phyloP scores from a whole-genome alignment of 208 protist genomes.

The Herpetomonas muscarum region DNA sequence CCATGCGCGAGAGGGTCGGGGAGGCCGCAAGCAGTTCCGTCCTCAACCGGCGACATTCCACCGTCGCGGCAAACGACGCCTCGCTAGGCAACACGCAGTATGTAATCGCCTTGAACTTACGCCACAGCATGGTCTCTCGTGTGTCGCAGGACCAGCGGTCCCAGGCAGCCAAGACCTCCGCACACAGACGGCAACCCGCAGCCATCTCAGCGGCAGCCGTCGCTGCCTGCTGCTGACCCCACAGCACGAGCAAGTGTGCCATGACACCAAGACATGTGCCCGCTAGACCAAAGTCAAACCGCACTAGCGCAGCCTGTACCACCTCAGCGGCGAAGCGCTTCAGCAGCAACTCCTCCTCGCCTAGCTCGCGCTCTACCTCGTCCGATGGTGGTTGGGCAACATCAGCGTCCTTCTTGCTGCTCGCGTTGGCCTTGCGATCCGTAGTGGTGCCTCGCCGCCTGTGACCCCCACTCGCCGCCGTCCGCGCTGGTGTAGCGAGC shows the following conservation, averaged over 20 bases:
- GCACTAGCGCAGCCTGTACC: not conserved
- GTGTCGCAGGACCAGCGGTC: not conserved
- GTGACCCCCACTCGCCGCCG: too few relatives aligned
- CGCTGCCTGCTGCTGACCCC: not conserved
- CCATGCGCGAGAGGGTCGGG: slow-evolving; percentile 16
- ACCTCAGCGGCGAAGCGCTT: not conserved
- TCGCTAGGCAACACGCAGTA: too few relatives aligned
- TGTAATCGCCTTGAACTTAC: too few relatives aligned
- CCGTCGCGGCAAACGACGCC: slow-evolving; percentile 1
- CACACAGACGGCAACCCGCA: not conserved
- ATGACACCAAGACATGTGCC: not conserved
- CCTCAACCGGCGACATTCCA: slow-evolving; percentile 14
- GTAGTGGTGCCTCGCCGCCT: too few relatives aligned
- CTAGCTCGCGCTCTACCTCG: not conserved
- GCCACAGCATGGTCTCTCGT: slow-evolving; percentile 4
- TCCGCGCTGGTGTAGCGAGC: too few relatives aligned
- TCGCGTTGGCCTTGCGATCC: too few relatives aligned
- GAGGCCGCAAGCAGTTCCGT: slow-evolving; percentile 10
- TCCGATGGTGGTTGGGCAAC: not conserved
- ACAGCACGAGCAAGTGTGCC: not conserved
- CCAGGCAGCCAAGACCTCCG: not conserved
- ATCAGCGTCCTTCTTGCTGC: too few relatives aligned
- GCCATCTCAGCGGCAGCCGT: not conserved
- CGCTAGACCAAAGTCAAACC: not conserved
- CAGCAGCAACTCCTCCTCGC: not conserved